Evolutionary conservation across 2,329 filamentous ascomycete species (phyloP), one percentile per base, ranked within the genome.

Genomic region (Rhynchosporium agropyri): DNA sequence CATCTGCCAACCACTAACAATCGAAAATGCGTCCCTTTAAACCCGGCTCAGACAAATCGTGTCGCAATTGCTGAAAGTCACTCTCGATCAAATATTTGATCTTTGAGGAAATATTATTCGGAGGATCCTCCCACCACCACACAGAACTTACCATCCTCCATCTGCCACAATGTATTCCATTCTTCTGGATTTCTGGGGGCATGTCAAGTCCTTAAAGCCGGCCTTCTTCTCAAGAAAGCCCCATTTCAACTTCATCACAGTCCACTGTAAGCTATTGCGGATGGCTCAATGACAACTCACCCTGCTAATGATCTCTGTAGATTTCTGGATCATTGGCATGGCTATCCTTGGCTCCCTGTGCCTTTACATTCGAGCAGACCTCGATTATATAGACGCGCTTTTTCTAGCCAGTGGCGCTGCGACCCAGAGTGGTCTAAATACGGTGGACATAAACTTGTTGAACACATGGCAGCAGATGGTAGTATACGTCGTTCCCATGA

Each of bases 381-480:
- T 97, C 63, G 66, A 76, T 1, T 99, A 96, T 72, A 90, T 95
- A 70, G 93, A 99, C 79, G 88, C 92, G 2, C 83, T 99, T 15
- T 91, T 96, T 80, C 91, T 97, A 70, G 85, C 89, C n/a, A 87
- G 86, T 60, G 94, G 95, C 57, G 82, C 90, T 62, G 89, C 92
- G 66, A 98, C 94, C 0, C 95, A 99, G 77, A 96, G 92, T 67
- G 95, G 95, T 0, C 79, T 99, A 65, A 99, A 99, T 75, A 91
- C 94, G 1, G 74, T 89, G 53, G 81, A 91, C 71, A 70, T 91
- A 62, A 91, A 92, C 74, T 65, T 75, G 10, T 78, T 92, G 40
- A 86, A 84, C 66, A 89, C 86, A 4, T 90, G 89, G 66, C 89
- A 91, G 74, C 89, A 95, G 77, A 75, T 91, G 48, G 81, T 90